phyloP scores from a whole-genome alignment of 208 protist species.

The Vickermania spadyakhi region DNA sequence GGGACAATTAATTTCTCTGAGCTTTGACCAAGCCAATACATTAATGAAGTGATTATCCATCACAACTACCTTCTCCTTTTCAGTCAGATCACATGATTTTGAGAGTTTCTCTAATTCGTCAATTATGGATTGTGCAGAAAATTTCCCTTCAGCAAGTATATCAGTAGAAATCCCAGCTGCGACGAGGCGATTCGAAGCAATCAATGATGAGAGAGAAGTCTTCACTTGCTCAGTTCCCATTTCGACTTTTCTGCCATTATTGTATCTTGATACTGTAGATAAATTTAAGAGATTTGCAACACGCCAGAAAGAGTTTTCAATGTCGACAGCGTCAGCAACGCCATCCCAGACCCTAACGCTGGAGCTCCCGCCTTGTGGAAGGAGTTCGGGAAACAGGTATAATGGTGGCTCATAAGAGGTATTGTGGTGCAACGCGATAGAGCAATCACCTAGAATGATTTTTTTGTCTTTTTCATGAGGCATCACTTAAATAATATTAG shows the following conservation, averaged over 20 bases:
- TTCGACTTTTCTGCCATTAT: not conserved
- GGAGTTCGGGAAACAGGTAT: slow-evolving; percentile 80
- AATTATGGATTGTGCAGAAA: slow-evolving; percentile 53
- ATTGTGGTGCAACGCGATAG: slow-evolving; percentile 34
- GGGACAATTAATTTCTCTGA: slow-evolving; percentile 53
- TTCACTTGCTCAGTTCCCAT: not conserved
- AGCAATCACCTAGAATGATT: slow-evolving; percentile 60
- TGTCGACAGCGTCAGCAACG: slow-evolving; percentile 64
- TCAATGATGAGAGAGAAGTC: slow-evolving; percentile 43
- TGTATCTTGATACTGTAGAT: not conserved
- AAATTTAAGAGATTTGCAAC: slow-evolving; percentile 47
- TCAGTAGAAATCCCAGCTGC: slow-evolving; percentile 35
- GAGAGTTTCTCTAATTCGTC: slow-evolving; percentile 38
- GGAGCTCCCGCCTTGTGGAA: slow-evolving; percentile 49
- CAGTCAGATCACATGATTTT: slow-evolving; percentile 23
- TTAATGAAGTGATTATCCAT: slow-evolving; percentile 87
- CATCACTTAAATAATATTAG: too few relatives aligned
- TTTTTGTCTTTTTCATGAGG: too few relatives aligned
- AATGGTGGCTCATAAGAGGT: slow-evolving; percentile 78
- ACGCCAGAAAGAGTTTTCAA: slow-evolving; percentile 57
- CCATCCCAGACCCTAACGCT: slow-evolving; percentile 60
- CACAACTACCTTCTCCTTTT: slow-evolving; percentile 43
- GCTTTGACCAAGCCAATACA: slow-evolving; percentile 65
- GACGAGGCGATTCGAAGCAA: slow-evolving; percentile 52
- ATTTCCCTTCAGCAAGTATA: slow-evolving; percentile 37